A percentile compares a stretch with the other conserved stretches of the same genome.
Conservation (phyloP, 1,139 yeast species). For the Pneumocystis carinii region DNA sequence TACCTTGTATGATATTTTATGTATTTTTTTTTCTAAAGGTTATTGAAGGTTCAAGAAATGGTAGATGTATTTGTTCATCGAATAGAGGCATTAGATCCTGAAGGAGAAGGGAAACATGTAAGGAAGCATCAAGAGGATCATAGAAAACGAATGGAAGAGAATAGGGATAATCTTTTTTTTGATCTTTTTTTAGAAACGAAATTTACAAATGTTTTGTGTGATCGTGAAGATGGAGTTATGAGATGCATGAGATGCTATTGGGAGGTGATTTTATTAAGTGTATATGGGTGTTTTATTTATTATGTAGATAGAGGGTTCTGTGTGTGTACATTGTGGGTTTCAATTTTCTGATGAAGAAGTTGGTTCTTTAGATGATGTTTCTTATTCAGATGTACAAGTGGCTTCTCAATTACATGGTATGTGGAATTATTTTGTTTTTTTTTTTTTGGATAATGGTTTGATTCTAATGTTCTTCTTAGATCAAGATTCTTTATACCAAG, state of each 20-base stretch:
- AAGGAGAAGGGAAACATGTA: background rate
- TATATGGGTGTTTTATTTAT: background rate
- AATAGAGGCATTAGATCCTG: constrained; percentile 1
- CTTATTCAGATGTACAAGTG: background rate
- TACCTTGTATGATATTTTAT: background rate
- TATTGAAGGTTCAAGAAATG: constrained; percentile 3
- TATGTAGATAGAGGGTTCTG: background rate
- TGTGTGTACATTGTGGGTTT: constrained; percentile 5
- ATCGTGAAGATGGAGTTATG: constrained; percentile 7
- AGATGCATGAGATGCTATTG: constrained; percentile 9
- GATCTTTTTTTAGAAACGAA: constrained; percentile 1
- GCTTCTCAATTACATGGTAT: background rate
- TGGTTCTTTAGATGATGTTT: background rate
- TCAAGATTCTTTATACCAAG: background rate
- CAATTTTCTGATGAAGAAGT: background rate
- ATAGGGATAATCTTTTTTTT: constrained; percentile 6
- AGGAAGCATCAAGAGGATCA: constrained; percentile 4
- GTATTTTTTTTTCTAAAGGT: background rate
- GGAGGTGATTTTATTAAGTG: constrained; percentile 5
- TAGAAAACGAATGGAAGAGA: background rate
- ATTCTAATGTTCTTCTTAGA: background rate
- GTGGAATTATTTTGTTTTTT: background rate
- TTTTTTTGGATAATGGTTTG: background rate
- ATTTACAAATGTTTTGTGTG: constrained; percentile 1
- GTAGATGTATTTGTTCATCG: constrained; percentile 1